Evolutionary conservation across 805 yeast genomes (phyloP), one percentile per base, ranked within the genome.

Genomic region (Cyberlindnera amylophila): DNA sequence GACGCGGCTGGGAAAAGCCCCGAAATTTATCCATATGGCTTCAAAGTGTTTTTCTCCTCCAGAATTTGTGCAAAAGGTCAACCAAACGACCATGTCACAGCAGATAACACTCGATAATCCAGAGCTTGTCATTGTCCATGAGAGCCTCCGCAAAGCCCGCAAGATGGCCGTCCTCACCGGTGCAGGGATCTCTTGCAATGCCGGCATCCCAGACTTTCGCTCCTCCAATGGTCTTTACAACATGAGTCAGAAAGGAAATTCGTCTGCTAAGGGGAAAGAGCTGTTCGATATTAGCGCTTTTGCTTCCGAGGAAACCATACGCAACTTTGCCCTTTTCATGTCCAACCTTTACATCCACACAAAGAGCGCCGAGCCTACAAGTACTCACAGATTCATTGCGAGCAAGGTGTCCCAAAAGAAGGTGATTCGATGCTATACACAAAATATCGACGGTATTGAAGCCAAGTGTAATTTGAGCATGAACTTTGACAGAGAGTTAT

Each of bases 131-230:
- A 17, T 12, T 15, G 31, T 40, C 19, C 41, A 41, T 39, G 13
- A 26, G 9, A 13, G 21, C 12, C 36, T 69, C 9, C 55, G 53
- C 39, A 60, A 58, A 35, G 57, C 69, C 5, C 57, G 73, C 41
- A 79, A 74, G 53, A 66, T 81, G n/a, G 71, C 84, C 16, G 72
- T 86, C 4, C 68, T 90, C 41, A 89, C 96, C 0, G 98, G 99
- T 7, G 99, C 99, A 2, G 99, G 99, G 1, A 88, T 91, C 45
- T 87, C 96, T 13, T 88, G 96, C 60, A 87, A 86, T 59, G 97
- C 98, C 1, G 98, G 99, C 0, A 93, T 91, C 36, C 99, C 99
- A 29, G 98, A 91, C 60, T 90, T 90, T 61, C 72, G 98, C 42
- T 85, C 95, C 4, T 69, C 81, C 9, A 77, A 83, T 51, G 98